A percentile compares a stretch with the other conserved stretches of the same genome.
These are phyloP conservation scores for Medicago truncatula DNA, from an alignment of 306 rosid genomes.

Conservation along the genomic window DNA sequence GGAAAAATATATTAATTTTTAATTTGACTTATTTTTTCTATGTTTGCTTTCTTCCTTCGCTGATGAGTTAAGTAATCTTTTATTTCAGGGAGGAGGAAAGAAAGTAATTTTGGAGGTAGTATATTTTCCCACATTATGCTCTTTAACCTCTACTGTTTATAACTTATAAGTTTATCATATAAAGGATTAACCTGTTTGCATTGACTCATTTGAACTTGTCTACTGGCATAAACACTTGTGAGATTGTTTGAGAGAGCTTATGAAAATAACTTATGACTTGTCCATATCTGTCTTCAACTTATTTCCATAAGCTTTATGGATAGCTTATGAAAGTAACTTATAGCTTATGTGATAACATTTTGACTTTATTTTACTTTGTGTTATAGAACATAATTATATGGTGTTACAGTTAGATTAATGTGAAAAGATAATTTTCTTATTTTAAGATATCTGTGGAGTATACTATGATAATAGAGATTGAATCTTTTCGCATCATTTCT, in stretches of 20 bases:
- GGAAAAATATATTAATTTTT: constrained; percentile 15
- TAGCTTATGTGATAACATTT: neutral
- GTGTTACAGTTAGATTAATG: constrained; percentile 21
- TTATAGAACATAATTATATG: too few species aligned
- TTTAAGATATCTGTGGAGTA: constrained; percentile 1
- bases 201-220: neutral
- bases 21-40: constrained; percentile 3
- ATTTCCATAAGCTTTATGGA: neutral
- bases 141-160: constrained; percentile 12
- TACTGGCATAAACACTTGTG: neutral
- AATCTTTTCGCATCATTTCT: constrained; percentile 18
- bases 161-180: constrained; percentile 12
- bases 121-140: constrained; percentile 4
- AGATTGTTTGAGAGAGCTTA: neutral
- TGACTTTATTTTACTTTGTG: neutral
- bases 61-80: constrained; percentile 22
- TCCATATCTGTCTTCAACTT: neutral
- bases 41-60: neutral
- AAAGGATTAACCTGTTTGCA: neutral
- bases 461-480: too few species aligned
- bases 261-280: neutral
- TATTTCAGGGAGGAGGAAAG: constrained; percentile 65
- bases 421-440: constrained; percentile 6
- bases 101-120: constrained; percentile 90
- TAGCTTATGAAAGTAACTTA: neutral